A percentile compares a stretch with the other conserved stretches of the same genome.
phyloP scores from a whole-genome alignment of 805 yeast species.

The Saturnispora kantuleensis region DNA sequence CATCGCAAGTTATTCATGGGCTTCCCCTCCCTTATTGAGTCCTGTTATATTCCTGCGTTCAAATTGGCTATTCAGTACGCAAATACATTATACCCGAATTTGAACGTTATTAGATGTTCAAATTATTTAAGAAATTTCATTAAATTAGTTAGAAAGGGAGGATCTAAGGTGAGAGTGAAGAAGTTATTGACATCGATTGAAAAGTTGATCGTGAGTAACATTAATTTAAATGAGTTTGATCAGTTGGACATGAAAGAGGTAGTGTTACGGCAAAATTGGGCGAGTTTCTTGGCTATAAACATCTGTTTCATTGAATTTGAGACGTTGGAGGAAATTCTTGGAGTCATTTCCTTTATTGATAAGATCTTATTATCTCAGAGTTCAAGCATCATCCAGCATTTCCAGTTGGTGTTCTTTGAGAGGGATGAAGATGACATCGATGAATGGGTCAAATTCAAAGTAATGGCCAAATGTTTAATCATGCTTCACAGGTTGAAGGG shows the following conservation, averaged over 20 bases:
- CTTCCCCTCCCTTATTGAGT: constrained; percentile 62
- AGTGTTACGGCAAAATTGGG: constrained; percentile 6
- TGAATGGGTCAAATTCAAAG: constrained; percentile 7
- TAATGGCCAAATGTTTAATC: constrained; percentile 14
- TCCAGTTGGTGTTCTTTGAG: constrained; percentile 6
- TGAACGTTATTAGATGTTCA: constrained; percentile 22
- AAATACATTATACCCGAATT: constrained; percentile 15
- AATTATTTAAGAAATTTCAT: constrained; percentile 33
- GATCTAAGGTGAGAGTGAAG: background rate
- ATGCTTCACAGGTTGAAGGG: constrained; percentile 12
- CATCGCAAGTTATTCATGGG: constrained; percentile 50
- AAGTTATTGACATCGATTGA: constrained; percentile 1
- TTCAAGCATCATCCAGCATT: constrained; percentile 4
- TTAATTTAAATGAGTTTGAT: constrained; percentile 1
- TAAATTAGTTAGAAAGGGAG: constrained; percentile 31
- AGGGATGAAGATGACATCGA: constrained; percentile 12
- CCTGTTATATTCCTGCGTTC: constrained; percentile 55
- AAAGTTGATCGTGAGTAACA: background rate
- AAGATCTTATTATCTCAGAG: constrained; percentile 24
- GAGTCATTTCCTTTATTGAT: constrained; percentile 36
- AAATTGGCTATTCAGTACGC: constrained; percentile 42
- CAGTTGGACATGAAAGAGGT: constrained; percentile 3
- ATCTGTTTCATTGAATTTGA: constrained; percentile 31
- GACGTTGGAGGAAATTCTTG: constrained; percentile 42
- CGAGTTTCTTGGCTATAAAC: constrained; percentile 29